These are phyloP conservation scores for Striga asiatica DNA, from an alignment of 257 asterid species.

Conservation along the genomic window DNA sequence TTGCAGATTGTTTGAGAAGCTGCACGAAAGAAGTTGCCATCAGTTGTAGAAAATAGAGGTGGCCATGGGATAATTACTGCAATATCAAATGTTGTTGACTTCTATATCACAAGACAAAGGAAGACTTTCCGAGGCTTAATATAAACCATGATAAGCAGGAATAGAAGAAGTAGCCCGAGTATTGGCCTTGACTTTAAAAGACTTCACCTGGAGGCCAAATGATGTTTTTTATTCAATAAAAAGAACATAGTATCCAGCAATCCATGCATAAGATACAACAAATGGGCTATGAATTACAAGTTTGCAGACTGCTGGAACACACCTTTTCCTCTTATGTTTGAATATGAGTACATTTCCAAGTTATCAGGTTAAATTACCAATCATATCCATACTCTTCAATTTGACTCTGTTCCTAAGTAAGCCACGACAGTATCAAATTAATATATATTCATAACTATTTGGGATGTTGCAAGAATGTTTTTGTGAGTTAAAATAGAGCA, in stretches of 20 bases:
- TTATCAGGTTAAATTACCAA: neutral
- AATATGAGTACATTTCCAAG: neutral
- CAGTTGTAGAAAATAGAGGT: constrained; percentile 11
- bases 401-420: neutral
- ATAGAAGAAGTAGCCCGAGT: neutral
- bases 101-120: neutral
- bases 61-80: no score
- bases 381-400: neutral
- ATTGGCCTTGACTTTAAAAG: neutral
- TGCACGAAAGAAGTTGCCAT: constrained; percentile 32
- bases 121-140: neutral
- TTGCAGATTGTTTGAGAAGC: constrained; percentile 75
- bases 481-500: constrained; percentile 6
- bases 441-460: neutral
- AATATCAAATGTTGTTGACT: no score
- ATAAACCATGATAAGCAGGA: no score
- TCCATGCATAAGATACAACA: neutral
- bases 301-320: neutral
- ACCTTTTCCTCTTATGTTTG: neutral
- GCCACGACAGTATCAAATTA: neutral
- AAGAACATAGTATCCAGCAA: neutral
- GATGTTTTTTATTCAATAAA: neutral
- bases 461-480: constrained; percentile 1
- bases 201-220: neutral
- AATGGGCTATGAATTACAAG: neutral